Base-by-base conservation (phyloP, 2,329 filamentous ascomycete genomes). In the Neopestalotiopsis clavispora region DNA sequence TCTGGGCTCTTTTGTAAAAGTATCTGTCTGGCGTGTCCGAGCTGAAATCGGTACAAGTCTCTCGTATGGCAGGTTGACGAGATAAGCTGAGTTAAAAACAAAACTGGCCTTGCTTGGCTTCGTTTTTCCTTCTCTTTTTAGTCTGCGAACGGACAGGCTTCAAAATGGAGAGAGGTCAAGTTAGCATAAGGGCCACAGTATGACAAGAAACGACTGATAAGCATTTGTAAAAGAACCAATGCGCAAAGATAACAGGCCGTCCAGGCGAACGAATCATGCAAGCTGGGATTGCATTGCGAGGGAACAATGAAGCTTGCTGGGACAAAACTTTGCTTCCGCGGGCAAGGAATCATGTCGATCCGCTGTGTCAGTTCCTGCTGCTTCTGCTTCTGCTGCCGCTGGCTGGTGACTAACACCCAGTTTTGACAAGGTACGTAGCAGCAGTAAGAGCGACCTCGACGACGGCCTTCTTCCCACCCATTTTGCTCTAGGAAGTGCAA, bases 201-300 rank as follows among this genome's bases (percentile, higher is more conserved):
- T 67, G 58, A 67, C 56, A 45, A 17, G 57, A 23, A 40, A 12
- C 45, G 23, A 42, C 23, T 67, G 65, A 67, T 67, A 67, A 67
- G 65, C n/a, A 20, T 40, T 38, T 38, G 60, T 40, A 49, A 65
- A 23, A 66, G 30, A 23, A 38, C 42, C 34, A 38, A 38, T 38
- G 34, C n/a, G 40, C 17, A 52, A n/a, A 65, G 34, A 34, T 63
- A 42, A 63, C 45, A 52, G 45, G 23, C 23, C 10, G 17, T 6
- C 57, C 32, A 34, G 57, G 14, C 23, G 32, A 60, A 34, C 28
- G 57, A 60, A 60, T 30, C 57, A 30, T 30, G 32, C 23, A 34
- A 30, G 14, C 57, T 34, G 45, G 17, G n/a, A 6, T n/a, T 52
- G 45, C 45, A 20, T n/a, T 52, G 45, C 45, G 45, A 52, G 45